Conservation (phyloP, 768 basidiomycete species). For the Suillus spraguei region DNA sequence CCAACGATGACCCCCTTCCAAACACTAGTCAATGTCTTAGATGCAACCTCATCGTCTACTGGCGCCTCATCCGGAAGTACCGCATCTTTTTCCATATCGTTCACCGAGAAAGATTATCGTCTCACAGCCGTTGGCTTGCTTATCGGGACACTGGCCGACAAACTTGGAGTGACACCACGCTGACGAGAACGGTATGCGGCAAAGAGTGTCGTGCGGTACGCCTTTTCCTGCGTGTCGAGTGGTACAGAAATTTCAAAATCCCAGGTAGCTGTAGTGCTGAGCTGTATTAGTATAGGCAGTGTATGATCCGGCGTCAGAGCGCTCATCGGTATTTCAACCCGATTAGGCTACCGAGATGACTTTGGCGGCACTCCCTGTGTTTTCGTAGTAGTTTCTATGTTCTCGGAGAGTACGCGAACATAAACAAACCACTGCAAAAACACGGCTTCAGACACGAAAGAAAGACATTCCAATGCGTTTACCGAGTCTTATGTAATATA, state of each 20-base stretch:
- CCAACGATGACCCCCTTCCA: slow-evolving; percentile 28
- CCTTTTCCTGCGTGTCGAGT: not conserved
- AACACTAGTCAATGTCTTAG: not conserved
- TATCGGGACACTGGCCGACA: no score
- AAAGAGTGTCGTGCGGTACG: not conserved
- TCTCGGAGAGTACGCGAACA: not conserved
- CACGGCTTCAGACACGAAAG: no score
- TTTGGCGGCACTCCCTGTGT: not conserved
- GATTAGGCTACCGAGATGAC: not conserved
- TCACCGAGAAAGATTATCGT: not conserved
- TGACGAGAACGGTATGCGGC: not conserved
- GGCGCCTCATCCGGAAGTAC: not conserved
- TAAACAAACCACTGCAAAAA: no score
- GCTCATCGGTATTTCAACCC: not conserved
- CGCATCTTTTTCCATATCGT: slow-evolving; percentile 6
- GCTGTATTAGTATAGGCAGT: no score
- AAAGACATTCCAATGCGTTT: no score
- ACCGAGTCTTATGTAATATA: no score
- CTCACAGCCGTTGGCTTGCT: not conserved
- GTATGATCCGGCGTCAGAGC: no score
- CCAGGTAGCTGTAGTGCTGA: not conserved
- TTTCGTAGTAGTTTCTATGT: no score
- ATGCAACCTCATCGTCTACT: not conserved
- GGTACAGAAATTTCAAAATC: not conserved
- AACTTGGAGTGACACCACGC: not conserved